Conservation (phyloP, 2,329 filamentous ascomycete genomes). For the Fusarium sororula region DNA sequence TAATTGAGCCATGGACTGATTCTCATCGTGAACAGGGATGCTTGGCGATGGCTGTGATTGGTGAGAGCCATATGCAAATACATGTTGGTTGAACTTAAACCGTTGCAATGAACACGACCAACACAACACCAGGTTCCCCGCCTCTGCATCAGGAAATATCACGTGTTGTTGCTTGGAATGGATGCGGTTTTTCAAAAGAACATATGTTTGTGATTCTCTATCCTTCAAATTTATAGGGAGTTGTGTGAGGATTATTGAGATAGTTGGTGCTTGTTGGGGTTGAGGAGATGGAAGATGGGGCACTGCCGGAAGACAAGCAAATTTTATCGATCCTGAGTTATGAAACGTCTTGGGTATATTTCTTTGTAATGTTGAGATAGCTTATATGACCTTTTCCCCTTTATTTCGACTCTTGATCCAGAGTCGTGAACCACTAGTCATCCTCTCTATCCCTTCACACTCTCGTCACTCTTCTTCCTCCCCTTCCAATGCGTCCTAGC, state of each 20-base stretch:
- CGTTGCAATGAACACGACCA: background rate
- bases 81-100: background rate
- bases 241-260: background rate
- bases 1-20: background rate
- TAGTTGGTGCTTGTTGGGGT: background rate
- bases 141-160: background rate
- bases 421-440: accelerated
- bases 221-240: accelerated
- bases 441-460: background rate
- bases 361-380: background rate
- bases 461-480: slow-evolving; percentile 39
- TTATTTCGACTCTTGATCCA: background rate
- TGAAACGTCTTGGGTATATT: too few relatives aligned
- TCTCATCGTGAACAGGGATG: background rate
- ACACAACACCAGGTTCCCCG: background rate
- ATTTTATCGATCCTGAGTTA: background rate
- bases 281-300: background rate
- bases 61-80: background rate
- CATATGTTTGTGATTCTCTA: accelerated
- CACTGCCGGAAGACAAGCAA: too few relatives aligned
- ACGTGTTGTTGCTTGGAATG: background rate
- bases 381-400: too few relatives aligned
- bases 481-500: slow-evolving; percentile 63
- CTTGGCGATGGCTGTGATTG: background rate
- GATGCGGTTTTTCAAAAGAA: accelerated